Base-by-base conservation (phyloP, 2,329 filamentous ascomycete genomes). In the Curvularia hawaiiensis region DNA sequence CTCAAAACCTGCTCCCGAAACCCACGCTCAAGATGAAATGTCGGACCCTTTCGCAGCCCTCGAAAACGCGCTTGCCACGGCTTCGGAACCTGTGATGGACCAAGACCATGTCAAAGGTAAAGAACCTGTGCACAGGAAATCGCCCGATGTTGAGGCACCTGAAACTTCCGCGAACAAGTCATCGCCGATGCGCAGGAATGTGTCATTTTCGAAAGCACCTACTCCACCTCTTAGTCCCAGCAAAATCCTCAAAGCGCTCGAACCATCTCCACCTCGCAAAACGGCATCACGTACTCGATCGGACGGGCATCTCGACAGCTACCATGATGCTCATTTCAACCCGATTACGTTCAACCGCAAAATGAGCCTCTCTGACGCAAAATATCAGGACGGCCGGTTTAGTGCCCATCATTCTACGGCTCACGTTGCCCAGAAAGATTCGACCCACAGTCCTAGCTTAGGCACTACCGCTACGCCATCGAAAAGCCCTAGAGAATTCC, bases 301-400 rank as follows among this genome's bases (percentile, higher is more conserved):
- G 47, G 50, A 60, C 11, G 56, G 58, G n/a, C 7, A n/a, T 2
- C n/a, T 41, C 4, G 48, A 24, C 18, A 62, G 51, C 18, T 57
- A 67, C n/a, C 54, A 71, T 30, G 75, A 79, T 44, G 82, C 81
- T 58, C 77, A 78, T 46, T 87, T 85, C 62, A 75, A 79, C 39
- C 81, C 84, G 0, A 74, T 87, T 8, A 64, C 71, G 9, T 87
- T 87, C 67, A 80, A 79, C 60, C 75, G 76, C 35, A 79, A 78
- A 50, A 67, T 85, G 54, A 74, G 75, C 39, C 63, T 77, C 24
- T 80, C 81, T 54, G 81, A 85, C 65, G 75, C 80, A 22, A 86
- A 85, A 64, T 87, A 87, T 70, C 75, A 78, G 45, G 71, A 77
- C 31, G 82, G 82, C 9, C 80, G 79, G 47, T 84, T 77, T 44